Evolutionary conservation across 1,284 basidiomycete species (phyloP).

Genomic region (Heterobasidion parviporum): DNA sequence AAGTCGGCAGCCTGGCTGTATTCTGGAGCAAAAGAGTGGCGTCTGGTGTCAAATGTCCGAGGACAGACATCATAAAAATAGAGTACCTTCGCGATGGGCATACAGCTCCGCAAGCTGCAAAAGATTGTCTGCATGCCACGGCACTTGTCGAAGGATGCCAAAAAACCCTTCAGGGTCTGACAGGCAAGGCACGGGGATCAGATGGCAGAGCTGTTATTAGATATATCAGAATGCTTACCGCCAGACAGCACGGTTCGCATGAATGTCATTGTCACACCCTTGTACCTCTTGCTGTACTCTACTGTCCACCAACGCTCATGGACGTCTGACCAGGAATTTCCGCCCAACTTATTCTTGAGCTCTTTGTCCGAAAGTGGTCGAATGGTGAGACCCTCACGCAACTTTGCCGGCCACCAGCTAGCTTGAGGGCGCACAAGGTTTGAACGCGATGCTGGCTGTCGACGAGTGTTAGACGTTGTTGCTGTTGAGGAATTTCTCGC

Average conservation of each 20-base stretch:
- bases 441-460: conserved; percentile 33
- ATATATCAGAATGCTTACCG: conserved; percentile 35
- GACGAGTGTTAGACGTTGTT: conserved; percentile 8
- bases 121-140: conserved; percentile 88
- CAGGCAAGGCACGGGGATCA: background rate
- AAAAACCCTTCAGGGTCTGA: conserved; percentile 65
- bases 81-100: conserved; percentile 73
- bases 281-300: conserved; percentile 79
- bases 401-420: conserved; percentile 54
- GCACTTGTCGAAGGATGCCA: conserved; percentile 45
- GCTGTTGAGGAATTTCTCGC: conserved; percentile 35
- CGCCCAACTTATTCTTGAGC: conserved; percentile 30
- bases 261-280: conserved; percentile 72
- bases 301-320: conserved; percentile 82
- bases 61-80: background rate
- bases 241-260: conserved; percentile 74
- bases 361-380: conserved; percentile 52
- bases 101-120: conserved; percentile 82
- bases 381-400: conserved; percentile 65
- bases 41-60: too few species aligned
- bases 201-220: background rate
- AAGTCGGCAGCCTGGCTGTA: conserved; percentile 79
- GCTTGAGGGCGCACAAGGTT: conserved; percentile 55
- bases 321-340: conserved; percentile 33
- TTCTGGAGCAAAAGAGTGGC: conserved; percentile 34